A percentile compares a stretch with the other conserved stretches of the same genome.
Evolutionary conservation across 371 early-diverging fungal species (phyloP).

Genomic region (Mucor indicus): DNA sequence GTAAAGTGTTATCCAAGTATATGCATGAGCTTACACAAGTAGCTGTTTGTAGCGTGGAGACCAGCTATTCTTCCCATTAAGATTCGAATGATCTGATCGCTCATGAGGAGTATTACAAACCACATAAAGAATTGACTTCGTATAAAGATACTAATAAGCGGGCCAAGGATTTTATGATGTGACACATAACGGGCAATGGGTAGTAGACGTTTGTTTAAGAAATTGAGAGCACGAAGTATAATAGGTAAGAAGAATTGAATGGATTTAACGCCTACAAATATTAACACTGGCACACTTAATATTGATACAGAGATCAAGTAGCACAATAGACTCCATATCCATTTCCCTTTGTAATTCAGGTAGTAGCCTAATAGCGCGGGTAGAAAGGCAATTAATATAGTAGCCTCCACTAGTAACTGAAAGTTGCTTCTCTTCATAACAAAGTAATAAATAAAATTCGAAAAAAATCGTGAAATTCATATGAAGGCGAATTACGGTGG

Average conservation of each 20-base stretch:
- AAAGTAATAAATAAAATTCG: not conserved
- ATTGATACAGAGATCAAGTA: conserved; percentile 18
- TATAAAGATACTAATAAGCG: conserved; percentile 24
- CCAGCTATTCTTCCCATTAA: conserved; percentile 29
- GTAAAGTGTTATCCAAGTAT: not conserved
- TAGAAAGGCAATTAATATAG: conserved; percentile 17
- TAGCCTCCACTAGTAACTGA: conserved; percentile 15
- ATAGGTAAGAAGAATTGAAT: conserved; percentile 30
- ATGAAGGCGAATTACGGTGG: no score
- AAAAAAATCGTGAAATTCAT: no score
- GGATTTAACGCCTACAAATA: conserved; percentile 25
- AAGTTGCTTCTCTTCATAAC: conserved; percentile 3
- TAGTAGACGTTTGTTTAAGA: conserved; percentile 12
- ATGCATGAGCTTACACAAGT: conserved; percentile 24
- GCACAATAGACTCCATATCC: conserved; percentile 17
- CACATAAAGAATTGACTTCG: conserved; percentile 36
- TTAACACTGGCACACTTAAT: conserved; percentile 18
- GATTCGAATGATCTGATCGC: conserved; percentile 34
- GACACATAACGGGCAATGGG: conserved; percentile 30
- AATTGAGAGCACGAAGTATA: conserved; percentile 4
- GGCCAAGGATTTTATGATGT: conserved; percentile 26
- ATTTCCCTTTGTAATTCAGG: conserved; percentile 16
- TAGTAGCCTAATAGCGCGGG: conserved; percentile 23
- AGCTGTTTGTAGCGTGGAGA: conserved; percentile 24
- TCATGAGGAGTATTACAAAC: conserved; percentile 31